Conservation (phyloP, 306 rosid species). For the Lagenaria siceraria region DNA sequence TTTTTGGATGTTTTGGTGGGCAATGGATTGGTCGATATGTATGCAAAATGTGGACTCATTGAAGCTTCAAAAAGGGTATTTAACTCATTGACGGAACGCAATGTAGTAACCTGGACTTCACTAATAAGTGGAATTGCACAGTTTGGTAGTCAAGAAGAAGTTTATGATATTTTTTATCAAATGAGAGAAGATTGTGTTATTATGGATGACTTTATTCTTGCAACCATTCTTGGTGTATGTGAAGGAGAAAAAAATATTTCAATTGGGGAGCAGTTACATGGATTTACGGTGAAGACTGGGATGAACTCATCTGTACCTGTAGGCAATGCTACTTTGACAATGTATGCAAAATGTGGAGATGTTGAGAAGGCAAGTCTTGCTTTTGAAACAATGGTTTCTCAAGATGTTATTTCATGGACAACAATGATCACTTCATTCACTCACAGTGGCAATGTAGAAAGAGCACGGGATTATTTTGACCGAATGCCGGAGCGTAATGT, state of each 20-base stretch:
- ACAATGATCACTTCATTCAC: conserved; percentile 48
- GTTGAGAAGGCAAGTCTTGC: conserved; percentile 25
- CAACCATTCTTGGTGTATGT: conserved; percentile 51
- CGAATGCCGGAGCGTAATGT: conserved; percentile 41
- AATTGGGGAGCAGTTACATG: conserved; percentile 43
- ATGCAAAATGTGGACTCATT: conserved; percentile 48
- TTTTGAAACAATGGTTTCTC: conserved; percentile 32
- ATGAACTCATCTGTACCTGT: conserved; percentile 44
- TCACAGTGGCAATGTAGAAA: conserved; percentile 24
- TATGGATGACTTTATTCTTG: conserved; percentile 41
- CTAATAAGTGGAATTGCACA: conserved; percentile 41
- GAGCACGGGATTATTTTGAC: conserved; percentile 32
- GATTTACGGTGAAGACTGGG: conserved; percentile 43
- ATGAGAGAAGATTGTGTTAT: conserved; percentile 36
- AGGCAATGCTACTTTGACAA: conserved; percentile 44
- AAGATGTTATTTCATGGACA: conserved; percentile 50
- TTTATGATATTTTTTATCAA: conserved; percentile 27
- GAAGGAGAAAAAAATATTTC: conserved; percentile 22
- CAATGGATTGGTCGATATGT: conserved; percentile 41
- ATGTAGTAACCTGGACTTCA: conserved; percentile 50
- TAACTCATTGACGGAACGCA: conserved; percentile 21
- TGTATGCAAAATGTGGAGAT: conserved; percentile 49
- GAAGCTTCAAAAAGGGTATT: conserved; percentile 33
- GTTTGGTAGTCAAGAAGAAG: conserved; percentile 40
- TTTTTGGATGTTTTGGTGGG: conserved; percentile 32